These are phyloP conservation scores for Lenzites betulinus DNA, from an alignment of 768 basidiomycete genomes.

Conservation along the genomic window DNA sequence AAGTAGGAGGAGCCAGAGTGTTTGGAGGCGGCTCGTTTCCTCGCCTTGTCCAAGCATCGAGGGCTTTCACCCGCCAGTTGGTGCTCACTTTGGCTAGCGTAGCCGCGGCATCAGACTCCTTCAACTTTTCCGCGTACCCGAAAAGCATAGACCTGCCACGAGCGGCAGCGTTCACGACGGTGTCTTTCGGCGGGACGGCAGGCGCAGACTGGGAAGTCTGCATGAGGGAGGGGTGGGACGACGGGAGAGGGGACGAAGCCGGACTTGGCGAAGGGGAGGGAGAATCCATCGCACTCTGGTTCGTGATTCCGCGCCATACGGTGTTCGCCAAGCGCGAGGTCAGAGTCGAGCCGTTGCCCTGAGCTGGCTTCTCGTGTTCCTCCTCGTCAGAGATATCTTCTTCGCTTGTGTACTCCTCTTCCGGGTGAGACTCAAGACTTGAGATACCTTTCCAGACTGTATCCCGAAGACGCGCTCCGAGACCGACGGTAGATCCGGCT, in stretches of 20 bases:
- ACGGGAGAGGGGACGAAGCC: slow-evolving; percentile 13
- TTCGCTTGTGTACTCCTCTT: slow-evolving; percentile 35
- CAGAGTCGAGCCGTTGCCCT: slow-evolving; percentile 37
- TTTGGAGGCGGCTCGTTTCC: slow-evolving; percentile 14
- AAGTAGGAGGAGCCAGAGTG: slow-evolving; percentile 25
- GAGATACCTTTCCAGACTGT: slow-evolving; percentile 70
- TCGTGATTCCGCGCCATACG: slow-evolving; percentile 79
- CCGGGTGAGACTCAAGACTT: slow-evolving; percentile 35
- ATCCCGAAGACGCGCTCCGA: slow-evolving; percentile 58
- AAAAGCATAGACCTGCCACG: slow-evolving; percentile 47
- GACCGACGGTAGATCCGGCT: slow-evolving; percentile 32
- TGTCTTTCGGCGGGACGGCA: slow-evolving; percentile 16
- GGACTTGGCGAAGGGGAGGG: slow-evolving; percentile 39
- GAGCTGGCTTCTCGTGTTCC: slow-evolving; percentile 3
- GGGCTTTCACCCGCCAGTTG: slow-evolving; percentile 71
- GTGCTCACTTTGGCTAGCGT: slow-evolving; percentile 71
- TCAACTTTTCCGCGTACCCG: slow-evolving; percentile 73
- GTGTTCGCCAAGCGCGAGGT: slow-evolving; percentile 58
- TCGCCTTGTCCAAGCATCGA: slow-evolving; percentile 39
- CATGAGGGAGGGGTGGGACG: slow-evolving; percentile 26
- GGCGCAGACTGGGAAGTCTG: slow-evolving; percentile 20
- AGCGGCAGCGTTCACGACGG: slow-evolving; percentile 14
- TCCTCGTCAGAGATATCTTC: slow-evolving; percentile 31
- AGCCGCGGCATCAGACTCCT: slow-evolving; percentile 72
- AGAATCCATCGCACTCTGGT: slow-evolving; percentile 71